Percentiles rank a stretch among this genome's conserved stretches.
Evolutionary conservation across 345 rosid species (phyloP).

Genomic region (Arabidopsis thaliana): DNA sequence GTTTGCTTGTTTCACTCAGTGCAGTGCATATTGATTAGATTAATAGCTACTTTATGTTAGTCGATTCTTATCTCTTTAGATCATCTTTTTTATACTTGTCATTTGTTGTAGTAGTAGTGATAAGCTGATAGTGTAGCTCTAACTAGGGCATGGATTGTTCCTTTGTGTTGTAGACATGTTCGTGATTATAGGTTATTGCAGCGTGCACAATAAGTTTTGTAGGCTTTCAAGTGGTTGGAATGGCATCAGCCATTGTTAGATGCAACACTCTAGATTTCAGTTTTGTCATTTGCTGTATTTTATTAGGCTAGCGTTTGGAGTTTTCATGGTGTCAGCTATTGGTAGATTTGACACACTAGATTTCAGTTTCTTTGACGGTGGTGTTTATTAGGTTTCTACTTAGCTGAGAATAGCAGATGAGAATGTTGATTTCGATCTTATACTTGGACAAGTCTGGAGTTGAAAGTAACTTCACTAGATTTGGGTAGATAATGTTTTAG

Average conservation of each 20-base stretch:
- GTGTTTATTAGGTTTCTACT: neutral
- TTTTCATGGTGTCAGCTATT: neutral
- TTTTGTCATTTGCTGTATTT: neutral
- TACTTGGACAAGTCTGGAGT: slow-evolving; percentile 3
- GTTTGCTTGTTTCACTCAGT: neutral
- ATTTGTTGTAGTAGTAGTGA: slow-evolving; percentile 12
- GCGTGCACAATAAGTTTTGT: slow-evolving; percentile 2
- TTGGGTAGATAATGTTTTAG: neutral
- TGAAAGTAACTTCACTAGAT: neutral
- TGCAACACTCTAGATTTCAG: neutral
- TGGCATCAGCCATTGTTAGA: neutral
- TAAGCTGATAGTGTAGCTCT: neutral
- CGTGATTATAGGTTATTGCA: slow-evolving; percentile 15
- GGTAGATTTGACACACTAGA: neutral
- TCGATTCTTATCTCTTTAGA: slow-evolving; percentile 13
- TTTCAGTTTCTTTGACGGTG: neutral
- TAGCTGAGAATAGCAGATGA: slow-evolving; percentile 1
- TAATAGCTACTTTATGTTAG: neutral
- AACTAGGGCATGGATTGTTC: neutral
- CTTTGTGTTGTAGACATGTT: neutral
- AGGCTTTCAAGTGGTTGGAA: neutral
- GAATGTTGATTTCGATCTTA: neutral
- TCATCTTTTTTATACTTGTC: neutral
- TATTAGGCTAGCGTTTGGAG: neutral
- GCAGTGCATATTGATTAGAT: neutral